Evolutionary conservation across 331 rosid species (phyloP), one percentile per base, ranked within the genome.

Genomic region (Rhamnella rubrinervis): DNA sequence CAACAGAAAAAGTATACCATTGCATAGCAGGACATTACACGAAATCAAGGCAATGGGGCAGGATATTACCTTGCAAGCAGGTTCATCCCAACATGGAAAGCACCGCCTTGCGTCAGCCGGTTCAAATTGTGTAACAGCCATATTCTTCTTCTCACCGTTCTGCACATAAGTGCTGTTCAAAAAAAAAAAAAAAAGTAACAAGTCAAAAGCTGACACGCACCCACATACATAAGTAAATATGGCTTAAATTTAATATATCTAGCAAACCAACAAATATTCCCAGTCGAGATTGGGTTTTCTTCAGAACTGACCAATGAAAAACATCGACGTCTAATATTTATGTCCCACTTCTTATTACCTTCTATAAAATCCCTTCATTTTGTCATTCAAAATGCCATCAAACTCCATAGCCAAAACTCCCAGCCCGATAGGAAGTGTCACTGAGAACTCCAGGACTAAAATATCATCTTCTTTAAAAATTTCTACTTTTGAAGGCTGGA

Each of bases 31-130:
- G 49, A 44, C 12, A 14, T 9, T 7, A 40, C 13, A 11, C 7
- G 49, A 68, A 44, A 26, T 10, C 16, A 28, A 5, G 8, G 23
- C 20, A 40, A 47, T 19, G 65, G 68, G 66, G 23, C 52, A 71
- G 38, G 65, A 67, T 23, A 77, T 82, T 26, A 90, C 98, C 95
- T 93, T 93, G 84, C 87, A 88, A 66, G 96, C 96, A 59, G 98
- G 98, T 68, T 93, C 98, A 77, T 93, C 98, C 98, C 98, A 93
- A 78, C 98, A 93, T 18, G 97, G 98, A 82, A 93, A 91, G 83
- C 98, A 93, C 66, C 85, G 74, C 78, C 98, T 84, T 38, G 98
- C 98, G 88, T 90, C 98, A 81, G 83, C 97, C 5, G 98, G 95
- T 71, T 93, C 95, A 87, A 93, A 93, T 83, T 93, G 95, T 12